These are phyloP conservation scores for Suhomyces anneliseae DNA, from an alignment of 1,139 yeast genomes.

Conservation along the genomic window DNA sequence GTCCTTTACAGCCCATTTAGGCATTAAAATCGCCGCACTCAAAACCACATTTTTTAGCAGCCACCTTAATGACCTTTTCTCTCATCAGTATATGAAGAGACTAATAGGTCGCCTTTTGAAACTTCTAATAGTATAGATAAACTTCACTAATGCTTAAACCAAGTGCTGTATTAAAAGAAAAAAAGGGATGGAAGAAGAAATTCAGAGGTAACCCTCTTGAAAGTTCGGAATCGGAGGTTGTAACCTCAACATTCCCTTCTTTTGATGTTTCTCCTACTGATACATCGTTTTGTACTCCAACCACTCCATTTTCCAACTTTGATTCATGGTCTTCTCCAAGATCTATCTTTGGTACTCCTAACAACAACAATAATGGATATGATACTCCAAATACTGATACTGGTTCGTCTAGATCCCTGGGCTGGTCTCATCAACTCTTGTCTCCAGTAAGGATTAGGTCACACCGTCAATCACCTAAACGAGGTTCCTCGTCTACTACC, in stretches of 20 bases:
- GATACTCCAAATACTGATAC: neutral
- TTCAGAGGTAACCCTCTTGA: neutral
- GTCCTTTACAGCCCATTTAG: no score
- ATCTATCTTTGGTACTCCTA: neutral
- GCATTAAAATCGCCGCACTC: no score
- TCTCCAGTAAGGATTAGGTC: conserved; percentile 3
- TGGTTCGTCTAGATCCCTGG: neutral
- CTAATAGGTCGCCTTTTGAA: no score
- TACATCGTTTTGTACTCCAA: neutral
- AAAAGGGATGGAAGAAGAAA: neutral
- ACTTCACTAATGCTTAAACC: neutral
- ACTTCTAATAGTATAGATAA: neutral
- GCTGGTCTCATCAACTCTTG: conserved; percentile 1
- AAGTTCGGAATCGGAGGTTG: neutral
- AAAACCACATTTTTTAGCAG: no score
- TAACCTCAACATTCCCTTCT: conserved; percentile 2
- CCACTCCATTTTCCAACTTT: neutral
- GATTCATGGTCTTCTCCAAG: neutral
- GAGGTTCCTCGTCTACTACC: neutral
- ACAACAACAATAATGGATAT: neutral
- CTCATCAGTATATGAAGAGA: no score
- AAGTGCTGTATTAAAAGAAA: neutral
- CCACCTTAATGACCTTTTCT: no score
- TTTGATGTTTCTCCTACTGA: conserved; percentile 1
- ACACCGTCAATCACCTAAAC: neutral